Conservation (phyloP, 2,329 filamentous ascomycete species). For the Alternaria sp. region DNA sequence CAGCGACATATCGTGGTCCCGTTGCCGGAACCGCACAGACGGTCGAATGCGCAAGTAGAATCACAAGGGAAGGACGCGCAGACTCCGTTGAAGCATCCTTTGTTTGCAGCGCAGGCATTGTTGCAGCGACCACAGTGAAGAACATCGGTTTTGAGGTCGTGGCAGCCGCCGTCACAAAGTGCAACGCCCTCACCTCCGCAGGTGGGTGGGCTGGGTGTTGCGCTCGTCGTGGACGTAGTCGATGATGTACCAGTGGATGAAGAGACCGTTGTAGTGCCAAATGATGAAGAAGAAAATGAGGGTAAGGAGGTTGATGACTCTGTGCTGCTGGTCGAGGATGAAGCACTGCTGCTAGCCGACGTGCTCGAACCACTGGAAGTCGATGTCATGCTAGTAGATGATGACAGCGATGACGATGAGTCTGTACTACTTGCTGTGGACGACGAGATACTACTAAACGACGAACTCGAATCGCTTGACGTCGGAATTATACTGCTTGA, state of each 20-base stretch:
- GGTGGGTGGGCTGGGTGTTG: constrained; percentile 11
- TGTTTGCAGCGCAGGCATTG: constrained; percentile 32
- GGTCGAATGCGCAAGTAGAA: constrained; percentile 35
- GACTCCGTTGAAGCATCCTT: constrained; percentile 45
- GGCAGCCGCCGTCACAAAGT: constrained; percentile 36
- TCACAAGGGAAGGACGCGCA: constrained; percentile 42
- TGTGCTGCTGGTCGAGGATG: background rate
- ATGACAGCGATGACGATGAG: background rate
- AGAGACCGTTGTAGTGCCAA: constrained; percentile 5
- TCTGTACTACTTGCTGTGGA: constrained; percentile 1
- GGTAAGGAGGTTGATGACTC: background rate
- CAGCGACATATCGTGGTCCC: constrained; percentile 38
- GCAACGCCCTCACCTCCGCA: constrained; percentile 25
- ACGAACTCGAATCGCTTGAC: constrained; percentile 2
- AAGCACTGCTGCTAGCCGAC: background rate
- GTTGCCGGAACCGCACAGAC: constrained; percentile 34
- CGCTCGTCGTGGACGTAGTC: background rate
- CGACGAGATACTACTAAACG: background rate
- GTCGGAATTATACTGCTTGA: background rate
- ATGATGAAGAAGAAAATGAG: background rate
- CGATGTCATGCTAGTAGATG: background rate
- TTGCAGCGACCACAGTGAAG: constrained; percentile 41
- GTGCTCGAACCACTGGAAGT: constrained; percentile 2
- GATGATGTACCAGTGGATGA: constrained; percentile 8
- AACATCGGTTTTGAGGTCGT: constrained; percentile 28